Conservation (phyloP, 2,329 filamentous ascomycete genomes). For the Rhynchosporium graminicola region DNA sequence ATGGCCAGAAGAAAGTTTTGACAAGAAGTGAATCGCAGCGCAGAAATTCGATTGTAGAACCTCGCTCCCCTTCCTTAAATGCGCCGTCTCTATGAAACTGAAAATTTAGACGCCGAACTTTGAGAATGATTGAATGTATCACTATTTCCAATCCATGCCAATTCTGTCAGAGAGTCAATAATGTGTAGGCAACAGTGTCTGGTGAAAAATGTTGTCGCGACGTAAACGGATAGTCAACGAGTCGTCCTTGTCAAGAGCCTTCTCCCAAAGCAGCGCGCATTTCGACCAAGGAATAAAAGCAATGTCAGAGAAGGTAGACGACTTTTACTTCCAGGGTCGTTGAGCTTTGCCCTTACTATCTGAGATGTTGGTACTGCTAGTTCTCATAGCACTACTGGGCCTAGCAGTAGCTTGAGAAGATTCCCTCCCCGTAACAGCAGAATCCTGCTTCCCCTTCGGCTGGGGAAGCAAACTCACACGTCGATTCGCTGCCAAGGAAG, state of each 20-base stretch:
- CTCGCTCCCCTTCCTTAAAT: neutral
- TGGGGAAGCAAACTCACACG: conserved; percentile 58
- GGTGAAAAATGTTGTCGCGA: neutral
- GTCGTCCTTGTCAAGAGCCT: neutral
- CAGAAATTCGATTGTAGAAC: neutral
- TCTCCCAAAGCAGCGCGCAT: neutral
- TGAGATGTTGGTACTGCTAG: conserved; percentile 30
- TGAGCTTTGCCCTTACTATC: conserved; percentile 34
- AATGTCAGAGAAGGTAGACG: neutral
- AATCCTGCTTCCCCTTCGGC: conserved; percentile 35
- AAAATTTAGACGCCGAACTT: too few species aligned
- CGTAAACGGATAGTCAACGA: neutral
- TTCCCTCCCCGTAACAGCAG: conserved; percentile 47
- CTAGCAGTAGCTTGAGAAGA: conserved; percentile 52
- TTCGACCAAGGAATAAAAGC: neutral
- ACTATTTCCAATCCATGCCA: neutral
- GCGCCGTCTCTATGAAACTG: neutral
- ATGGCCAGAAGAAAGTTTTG: too few species aligned
- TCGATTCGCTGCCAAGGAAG: conserved; percentile 55
- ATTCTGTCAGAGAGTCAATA: neutral
- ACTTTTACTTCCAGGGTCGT: conserved; percentile 32
- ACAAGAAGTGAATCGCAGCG: conserved; percentile 10
- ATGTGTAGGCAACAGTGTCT: neutral
- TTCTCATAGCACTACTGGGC: conserved; percentile 47
- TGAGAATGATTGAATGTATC: neutral